phyloP scores from a whole-genome alignment of 2,329 filamentous ascomycete genomes.

The Colletotrichum sp. region DNA sequence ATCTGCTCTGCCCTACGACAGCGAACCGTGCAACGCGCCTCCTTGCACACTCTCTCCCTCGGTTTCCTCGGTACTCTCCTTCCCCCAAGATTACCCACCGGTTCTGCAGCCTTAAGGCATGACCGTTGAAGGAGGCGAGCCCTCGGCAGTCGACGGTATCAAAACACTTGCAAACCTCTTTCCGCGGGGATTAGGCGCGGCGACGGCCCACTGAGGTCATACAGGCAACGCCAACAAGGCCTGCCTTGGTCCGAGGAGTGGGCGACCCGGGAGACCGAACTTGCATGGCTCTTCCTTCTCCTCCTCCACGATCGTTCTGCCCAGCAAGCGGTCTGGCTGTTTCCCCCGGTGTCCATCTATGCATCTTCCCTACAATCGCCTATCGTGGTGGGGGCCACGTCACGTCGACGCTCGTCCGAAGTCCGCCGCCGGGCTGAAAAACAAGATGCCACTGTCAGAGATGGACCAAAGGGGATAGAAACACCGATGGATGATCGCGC shows the following conservation, averaged over 20 bases:
- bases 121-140: neutral
- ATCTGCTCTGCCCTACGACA: neutral
- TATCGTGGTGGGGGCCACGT: neutral
- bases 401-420: neutral
- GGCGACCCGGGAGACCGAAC: neutral
- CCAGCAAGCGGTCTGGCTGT: no score
- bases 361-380: neutral
- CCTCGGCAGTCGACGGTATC: neutral
- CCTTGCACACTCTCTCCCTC: neutral
- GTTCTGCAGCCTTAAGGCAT: neutral
- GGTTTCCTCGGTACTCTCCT: neutral
- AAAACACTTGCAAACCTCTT: neutral
- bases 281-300: neutral
- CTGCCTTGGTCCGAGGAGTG: neutral
- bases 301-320: neutral
- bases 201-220: neutral
- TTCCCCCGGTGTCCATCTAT: neutral
- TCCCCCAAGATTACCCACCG: neutral
- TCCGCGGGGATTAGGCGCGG: neutral
- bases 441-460: neutral
- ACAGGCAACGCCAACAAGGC: neutral
- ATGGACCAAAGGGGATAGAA: neutral
- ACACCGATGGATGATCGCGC: neutral
- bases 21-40: neutral
- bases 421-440: neutral